Base-by-base conservation (phyloP, 1,139 yeast genomes). In the Protomyces lactucae-debilis region DNA sequence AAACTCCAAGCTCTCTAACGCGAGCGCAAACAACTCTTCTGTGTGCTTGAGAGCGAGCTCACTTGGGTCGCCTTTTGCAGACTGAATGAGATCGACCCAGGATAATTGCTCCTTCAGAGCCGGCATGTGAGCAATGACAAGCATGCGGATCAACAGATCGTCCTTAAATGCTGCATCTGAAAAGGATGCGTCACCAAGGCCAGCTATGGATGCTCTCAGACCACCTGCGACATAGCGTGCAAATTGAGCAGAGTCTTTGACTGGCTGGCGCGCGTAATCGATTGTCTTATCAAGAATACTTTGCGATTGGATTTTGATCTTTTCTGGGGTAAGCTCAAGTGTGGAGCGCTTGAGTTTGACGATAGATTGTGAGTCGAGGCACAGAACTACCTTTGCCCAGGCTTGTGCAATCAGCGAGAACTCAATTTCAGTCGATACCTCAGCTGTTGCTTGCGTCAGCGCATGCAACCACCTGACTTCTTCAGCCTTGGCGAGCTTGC, bases 31-130 rank as follows among this genome's bases (percentile, higher is more conserved):
- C 37, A 79, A 68, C 0, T 73, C 71, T 10, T 84, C 73, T 35
- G 87, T 75, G 1, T 70, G 66, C 0, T 75, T 71, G n/a, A 75
- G 72, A 3, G 87, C 82, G 57, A 90, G 74, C 3, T 73, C 70
- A 23, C 87, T 87, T 2, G 96, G 88, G 71, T 92, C 95, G 37
- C 84, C 72, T 4, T 76, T 75, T 10, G 87, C 80, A 64, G 83
- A 78, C 71, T 87, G 84, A 54, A 85, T 85, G 60, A 91, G 76
- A 0, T 88, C 88, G 52, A 91, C 87, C 99, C 99, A 93, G 16
- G 60, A 35, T 8, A 48, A 12, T 4, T 32, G 39, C 23, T 1
- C 88, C 48, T 55, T 65, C 69, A 64, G 53, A 16, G 53, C 35
- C 23, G 66, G 60, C 68, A 83, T 84, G 72, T 88, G 89, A 10